A percentile compares a stretch with the other conserved stretches of the same genome.
phyloP scores from a whole-genome alignment of 2,329 filamentous ascomycete species.

The Furcasterigmium furcatum region DNA sequence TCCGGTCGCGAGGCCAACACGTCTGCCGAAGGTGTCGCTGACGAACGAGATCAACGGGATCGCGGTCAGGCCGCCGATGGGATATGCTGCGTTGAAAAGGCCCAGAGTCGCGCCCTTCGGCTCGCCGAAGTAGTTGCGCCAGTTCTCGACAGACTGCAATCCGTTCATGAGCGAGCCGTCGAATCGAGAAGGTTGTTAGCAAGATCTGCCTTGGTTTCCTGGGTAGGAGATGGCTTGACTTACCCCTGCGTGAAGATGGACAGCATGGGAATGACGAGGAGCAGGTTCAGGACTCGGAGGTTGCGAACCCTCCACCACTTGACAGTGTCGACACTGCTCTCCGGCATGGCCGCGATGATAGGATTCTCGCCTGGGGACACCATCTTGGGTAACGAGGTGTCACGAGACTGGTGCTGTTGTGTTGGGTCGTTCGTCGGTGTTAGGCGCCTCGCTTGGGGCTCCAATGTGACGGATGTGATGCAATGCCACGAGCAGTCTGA shows the following conservation, averaged over 20 bases:
- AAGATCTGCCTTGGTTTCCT: not conserved
- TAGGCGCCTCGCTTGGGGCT: too few relatives aligned
- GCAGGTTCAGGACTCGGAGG: not conserved
- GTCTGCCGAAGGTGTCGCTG: not conserved
- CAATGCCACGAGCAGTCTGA: too few relatives aligned
- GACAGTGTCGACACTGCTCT: not conserved
- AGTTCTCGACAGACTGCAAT: slow-evolving; percentile 34
- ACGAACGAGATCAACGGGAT: slow-evolving; percentile 1
- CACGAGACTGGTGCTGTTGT: too few relatives aligned
- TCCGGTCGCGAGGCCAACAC: not conserved
- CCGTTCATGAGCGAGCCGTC: slow-evolving; percentile 39
- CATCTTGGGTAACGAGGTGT: too few relatives aligned
- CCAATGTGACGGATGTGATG: too few relatives aligned
- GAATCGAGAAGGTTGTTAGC: not conserved
- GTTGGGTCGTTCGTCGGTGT: too few relatives aligned
- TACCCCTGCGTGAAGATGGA: slow-evolving; percentile 1
- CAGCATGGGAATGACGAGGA: not conserved
- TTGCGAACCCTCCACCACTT: slow-evolving; percentile 1
- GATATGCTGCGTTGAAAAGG: slow-evolving; percentile 30
- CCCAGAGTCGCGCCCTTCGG: slow-evolving; percentile 30
- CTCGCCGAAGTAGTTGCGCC: slow-evolving; percentile 34
- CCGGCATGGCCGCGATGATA: not conserved
- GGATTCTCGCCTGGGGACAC: not conserved
- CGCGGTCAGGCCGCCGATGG: slow-evolving; percentile 20
- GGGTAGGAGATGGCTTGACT: not conserved